Base-by-base conservation (phyloP, 202 grass and related monocot genomes). In the Zoysia matrella region DNA sequence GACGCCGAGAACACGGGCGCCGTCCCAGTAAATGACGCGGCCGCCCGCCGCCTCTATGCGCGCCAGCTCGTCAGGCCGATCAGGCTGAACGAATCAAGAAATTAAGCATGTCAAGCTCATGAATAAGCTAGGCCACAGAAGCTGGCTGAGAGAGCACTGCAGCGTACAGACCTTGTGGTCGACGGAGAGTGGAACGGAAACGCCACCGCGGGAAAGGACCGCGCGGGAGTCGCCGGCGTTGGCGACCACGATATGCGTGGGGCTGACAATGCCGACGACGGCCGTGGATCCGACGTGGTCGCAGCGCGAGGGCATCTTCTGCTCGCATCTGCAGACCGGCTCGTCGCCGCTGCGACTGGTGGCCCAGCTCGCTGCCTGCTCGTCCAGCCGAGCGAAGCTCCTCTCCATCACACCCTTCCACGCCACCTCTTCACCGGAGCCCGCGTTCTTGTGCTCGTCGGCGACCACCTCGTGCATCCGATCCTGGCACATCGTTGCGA, bases 221-320 rank as follows among this genome's bases (percentile, higher is more conserved):
- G 92, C 96, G 41, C 96, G 96, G 1, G 96, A 98, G 71, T 98
- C 96, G 11, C 96, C 96, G 77, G 92, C 94, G 86, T 95, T 98
- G 66, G 52, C 90, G n/a, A 98, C 96, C 63, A 98, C 71, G 18
- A 98, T 63, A 39, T 77, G 75, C 5, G 77, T 87, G 40, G 89
- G 85, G 56, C 52, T 83, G 14, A 98, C 92, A 0, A 95, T 74
- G 69, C 91, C 96, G 39, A 95, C 96, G 12, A 95, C 92, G 65
- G 96, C 96, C 2, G 96, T 98, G 71, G 96, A 95, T 1, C 96
- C 96, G 47, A 90, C 96, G 66, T 92, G 96, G 69, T 98, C 92
- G 77, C 90, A 95, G 10, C 90, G 91, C 77, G 84, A 81, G 5
- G 93, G 85, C 70, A 86, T 87, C 80, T 86, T 89, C 68, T 90